These are phyloP conservation scores for Cladosporium sp. DNA, from an alignment of 2,329 filamentous ascomycete species.

Conservation along the genomic window DNA sequence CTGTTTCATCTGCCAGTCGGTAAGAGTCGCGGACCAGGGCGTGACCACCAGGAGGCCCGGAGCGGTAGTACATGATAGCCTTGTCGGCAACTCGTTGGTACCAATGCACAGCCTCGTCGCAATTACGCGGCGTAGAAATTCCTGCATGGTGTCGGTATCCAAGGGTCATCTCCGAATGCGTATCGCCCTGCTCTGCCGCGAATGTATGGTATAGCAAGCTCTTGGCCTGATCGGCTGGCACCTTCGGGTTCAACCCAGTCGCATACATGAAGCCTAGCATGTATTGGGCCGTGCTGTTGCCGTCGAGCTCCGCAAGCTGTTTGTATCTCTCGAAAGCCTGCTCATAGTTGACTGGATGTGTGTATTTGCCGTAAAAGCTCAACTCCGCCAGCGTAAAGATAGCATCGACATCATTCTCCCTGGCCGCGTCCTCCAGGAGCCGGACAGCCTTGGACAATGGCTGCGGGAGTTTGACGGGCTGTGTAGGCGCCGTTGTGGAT, in stretches of 20 bases:
- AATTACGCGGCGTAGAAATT: constrained; percentile 81
- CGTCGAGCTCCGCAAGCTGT: constrained; percentile 70
- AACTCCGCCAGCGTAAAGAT: constrained; percentile 88
- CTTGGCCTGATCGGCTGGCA: constrained; percentile 84
- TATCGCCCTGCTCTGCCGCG: constrained; percentile 80
- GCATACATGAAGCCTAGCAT: constrained; percentile 97
- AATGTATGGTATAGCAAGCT: constrained; percentile 93
- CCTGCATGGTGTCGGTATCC: constrained; percentile 83
- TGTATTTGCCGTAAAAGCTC: constrained; percentile 95
- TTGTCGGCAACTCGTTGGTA: constrained; percentile 95
- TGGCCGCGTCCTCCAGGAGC: constrained; percentile 59
- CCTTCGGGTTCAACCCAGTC: constrained; percentile 80
- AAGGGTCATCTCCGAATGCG: constrained; percentile 87
- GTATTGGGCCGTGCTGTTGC: constrained; percentile 90
- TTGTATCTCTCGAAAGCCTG: constrained; percentile 80
- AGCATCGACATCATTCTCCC: constrained; percentile 69
- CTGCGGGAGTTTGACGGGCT: constrained; percentile 48
- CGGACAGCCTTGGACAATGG: constrained; percentile 59
- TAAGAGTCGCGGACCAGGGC: constrained; percentile 75
- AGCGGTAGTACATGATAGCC: constrained; percentile 81
- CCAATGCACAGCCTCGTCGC: constrained; percentile 79
- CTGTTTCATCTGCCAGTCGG: constrained; percentile 84
- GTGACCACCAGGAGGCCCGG: constrained; percentile 86
- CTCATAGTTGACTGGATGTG: constrained; percentile 77
- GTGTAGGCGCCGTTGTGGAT: constrained; percentile 34